Evolutionary conservation across 1,284 basidiomycete genomes (phyloP).

Genomic region (Fomes fomentarius): DNA sequence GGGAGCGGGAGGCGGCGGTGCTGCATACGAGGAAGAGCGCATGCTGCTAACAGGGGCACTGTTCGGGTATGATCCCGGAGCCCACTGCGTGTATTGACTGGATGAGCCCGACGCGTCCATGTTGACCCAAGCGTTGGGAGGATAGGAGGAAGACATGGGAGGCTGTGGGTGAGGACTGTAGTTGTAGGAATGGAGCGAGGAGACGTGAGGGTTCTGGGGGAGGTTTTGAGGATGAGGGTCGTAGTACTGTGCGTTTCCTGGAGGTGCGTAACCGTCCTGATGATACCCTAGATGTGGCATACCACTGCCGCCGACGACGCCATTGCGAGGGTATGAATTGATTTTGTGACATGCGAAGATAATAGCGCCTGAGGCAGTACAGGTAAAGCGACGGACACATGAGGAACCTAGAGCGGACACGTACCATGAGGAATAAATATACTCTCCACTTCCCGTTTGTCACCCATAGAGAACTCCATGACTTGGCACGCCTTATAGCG

Average conservation of each 20-base stretch:
- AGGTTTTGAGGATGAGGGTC: conserved; percentile 46
- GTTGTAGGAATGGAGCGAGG: conserved; percentile 33
- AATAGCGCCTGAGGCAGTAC: conserved; percentile 58
- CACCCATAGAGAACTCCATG: conserved; percentile 61
- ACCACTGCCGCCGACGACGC: conserved; percentile 33
- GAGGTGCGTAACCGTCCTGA: conserved; percentile 34
- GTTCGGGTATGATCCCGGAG: conserved; percentile 36
- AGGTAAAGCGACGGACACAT: conserved; percentile 11
- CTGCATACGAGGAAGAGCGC: conserved; percentile 49
- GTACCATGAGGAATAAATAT: conserved; percentile 93
- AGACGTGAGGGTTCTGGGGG: conserved; percentile 41
- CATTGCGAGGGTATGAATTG: conserved; percentile 47
- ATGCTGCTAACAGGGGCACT: conserved; percentile 46
- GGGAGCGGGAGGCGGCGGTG: conserved; percentile 31
- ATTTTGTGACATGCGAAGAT: conserved; percentile 86
- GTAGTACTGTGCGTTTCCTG: conserved; percentile 47
- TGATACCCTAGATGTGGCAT: conserved; percentile 25
- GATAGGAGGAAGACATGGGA: conserved; percentile 43
- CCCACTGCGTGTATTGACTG: conserved; percentile 44
- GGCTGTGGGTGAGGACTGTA: conserved; percentile 45
- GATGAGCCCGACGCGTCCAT: conserved; percentile 39
- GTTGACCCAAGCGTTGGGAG: conserved; percentile 51
- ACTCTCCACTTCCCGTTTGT: conserved; percentile 76
- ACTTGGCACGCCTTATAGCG: conserved; percentile 85
- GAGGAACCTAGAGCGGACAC: conserved; percentile 34